phyloP scores from a whole-genome alignment of 805 yeast species.

The Candida manassasensis region DNA sequence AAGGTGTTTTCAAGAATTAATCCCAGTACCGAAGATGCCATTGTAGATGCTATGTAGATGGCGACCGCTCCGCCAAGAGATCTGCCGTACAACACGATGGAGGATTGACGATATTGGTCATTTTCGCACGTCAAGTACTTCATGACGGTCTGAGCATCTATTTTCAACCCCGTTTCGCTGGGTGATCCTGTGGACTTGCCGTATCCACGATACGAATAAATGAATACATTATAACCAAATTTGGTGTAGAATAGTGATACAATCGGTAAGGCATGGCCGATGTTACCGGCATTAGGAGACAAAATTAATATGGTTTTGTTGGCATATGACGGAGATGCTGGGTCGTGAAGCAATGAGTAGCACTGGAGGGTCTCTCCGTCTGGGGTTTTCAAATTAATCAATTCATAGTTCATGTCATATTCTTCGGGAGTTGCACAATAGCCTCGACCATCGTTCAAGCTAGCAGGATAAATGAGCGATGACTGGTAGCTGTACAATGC shows the following conservation, averaged over 20 bases:
- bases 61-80: conserved; percentile 96
- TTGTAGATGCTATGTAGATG: conserved; percentile 66
- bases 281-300: conserved; percentile 94
- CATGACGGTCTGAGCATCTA: conserved; percentile 74
- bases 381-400: conserved; percentile 51
- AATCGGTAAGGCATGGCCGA: conserved; percentile 83
- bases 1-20: conserved; percentile 85
- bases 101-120: conserved; percentile 45
- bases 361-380: conserved; percentile 71
- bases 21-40: conserved; percentile 50
- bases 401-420: conserved; percentile 60
- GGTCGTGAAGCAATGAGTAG: conserved; percentile 53
- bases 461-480: conserved; percentile 76
- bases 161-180: conserved; percentile 71
- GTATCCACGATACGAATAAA: conserved; percentile 88
- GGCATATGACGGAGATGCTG: conserved; percentile 30
- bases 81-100: conserved; percentile 74
- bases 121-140: conserved; percentile 49
- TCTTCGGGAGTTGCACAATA: conserved; percentile 74
- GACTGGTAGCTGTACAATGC: conserved; percentile 61
- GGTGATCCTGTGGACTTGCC: conserved; percentile 78
- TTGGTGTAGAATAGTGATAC: conserved; percentile 61
- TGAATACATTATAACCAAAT: conserved; percentile 71
- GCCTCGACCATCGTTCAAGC: conserved; percentile 68
- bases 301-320: conserved; percentile 71